A percentile compares a stretch with the other conserved stretches of the same genome.
These are phyloP conservation scores for Dendrobium officinale DNA, from an alignment of 106 monocot species.

Conservation along the genomic window DNA sequence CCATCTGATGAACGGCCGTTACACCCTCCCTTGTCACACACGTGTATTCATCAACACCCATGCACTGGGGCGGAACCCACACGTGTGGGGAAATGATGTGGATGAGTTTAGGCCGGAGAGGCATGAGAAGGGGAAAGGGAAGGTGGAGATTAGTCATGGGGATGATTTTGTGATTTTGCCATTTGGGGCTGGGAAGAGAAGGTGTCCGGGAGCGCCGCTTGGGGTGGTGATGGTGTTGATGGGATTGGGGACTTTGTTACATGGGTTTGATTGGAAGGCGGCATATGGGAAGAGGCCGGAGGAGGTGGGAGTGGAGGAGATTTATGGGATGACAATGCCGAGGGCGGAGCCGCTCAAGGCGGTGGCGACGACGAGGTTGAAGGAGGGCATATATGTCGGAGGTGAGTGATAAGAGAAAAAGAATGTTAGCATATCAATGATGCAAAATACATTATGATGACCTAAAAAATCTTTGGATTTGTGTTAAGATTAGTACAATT, in stretches of 20 bases:
- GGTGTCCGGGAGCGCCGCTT: slow-evolving; percentile 81
- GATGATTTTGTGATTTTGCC: slow-evolving; percentile 75
- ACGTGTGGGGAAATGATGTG: slow-evolving; percentile 53
- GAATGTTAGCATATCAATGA: too few relatives aligned
- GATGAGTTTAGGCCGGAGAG: slow-evolving; percentile 69
- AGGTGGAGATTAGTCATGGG: slow-evolving; percentile 82
- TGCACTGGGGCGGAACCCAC: slow-evolving; percentile 62
- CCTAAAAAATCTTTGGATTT: too few relatives aligned
- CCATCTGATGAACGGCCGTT: slow-evolving; percentile 37
- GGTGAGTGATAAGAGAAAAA: not conserved
- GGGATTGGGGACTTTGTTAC: slow-evolving; percentile 66
- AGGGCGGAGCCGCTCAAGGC: slow-evolving; percentile 34
- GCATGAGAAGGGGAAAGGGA: slow-evolving; percentile 24
- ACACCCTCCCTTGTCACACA: slow-evolving; percentile 56
- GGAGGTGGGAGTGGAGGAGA: slow-evolving; percentile 59
- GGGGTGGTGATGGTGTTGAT: slow-evolving; percentile 55
- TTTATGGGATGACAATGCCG: slow-evolving; percentile 58
- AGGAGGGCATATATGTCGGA: not conserved
- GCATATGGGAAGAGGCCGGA: slow-evolving; percentile 36
- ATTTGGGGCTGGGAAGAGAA: slow-evolving; percentile 71
- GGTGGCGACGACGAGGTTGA: slow-evolving; percentile 41
- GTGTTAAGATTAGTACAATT: too few relatives aligned
- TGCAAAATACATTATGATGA: too few relatives aligned
- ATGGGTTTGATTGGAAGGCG: slow-evolving; percentile 74
- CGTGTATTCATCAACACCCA: slow-evolving; percentile 87